Base-by-base conservation (phyloP, 495 filamentous ascomycete species). In the Parmelia sp. region DNA sequence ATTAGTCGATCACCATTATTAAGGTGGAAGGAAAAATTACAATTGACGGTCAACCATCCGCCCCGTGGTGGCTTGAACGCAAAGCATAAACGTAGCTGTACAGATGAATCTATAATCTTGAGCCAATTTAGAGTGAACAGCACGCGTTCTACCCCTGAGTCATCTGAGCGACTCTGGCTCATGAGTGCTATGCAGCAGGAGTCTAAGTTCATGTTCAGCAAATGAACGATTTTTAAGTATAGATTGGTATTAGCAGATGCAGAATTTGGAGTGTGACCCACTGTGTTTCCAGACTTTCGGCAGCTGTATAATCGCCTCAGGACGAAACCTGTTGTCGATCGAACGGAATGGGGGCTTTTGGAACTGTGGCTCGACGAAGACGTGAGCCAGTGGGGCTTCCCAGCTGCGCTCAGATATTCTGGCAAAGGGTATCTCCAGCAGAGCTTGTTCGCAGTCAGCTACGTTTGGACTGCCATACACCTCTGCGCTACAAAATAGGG, bases 261-360 rank as follows among this genome's bases (percentile, higher is more conserved):
- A 4, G 7, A 35, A 0, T 14, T 35, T 1, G 14, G 10, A 37
- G 29, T 5, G 15, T 10, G 27, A 57, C 55, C 21, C 35, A 57
- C 55, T 23, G 55, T 57, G 55, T 23, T 57, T 57, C 55, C 55
- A 57, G 27, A 57, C 21, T 37, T 35, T 57, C 14, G 55, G 55
- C 10, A 57, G 55, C 55, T 57, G 55, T n/a, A 57, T 15, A 3
- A 57, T 57, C 17, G 55, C 27, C 10, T 35, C 17, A 23, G 55
- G 29, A 57, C 55, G 31, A 21, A 9, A 35, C 0, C 0, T 21
- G 14, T 57, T 57, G 6, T 6, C 21, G 35, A 57, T 4, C n/a
- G 1, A 3, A 21, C 1, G 14, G 55, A 57, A 57, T 9, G 29
- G 29, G 14, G 55, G 55, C 17, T 7, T 7, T 5, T 19, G 29